phyloP scores from a whole-genome alignment of 1,139 yeast genomes.

The Scheffersomyces quercinus region DNA sequence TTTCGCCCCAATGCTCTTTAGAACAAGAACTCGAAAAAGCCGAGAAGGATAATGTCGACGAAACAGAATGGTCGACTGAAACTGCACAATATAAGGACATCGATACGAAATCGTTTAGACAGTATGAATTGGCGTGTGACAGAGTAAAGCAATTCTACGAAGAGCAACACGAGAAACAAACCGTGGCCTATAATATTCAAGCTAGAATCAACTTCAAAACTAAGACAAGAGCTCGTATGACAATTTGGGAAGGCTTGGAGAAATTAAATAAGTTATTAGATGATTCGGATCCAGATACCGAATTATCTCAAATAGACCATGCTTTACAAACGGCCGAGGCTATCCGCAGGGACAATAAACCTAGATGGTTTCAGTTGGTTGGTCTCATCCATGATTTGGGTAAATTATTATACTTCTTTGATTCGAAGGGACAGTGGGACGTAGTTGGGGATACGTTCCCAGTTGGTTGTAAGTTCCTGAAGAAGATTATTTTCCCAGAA shows the following conservation, averaged over 20 bases:
- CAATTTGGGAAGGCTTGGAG: constrained; percentile 71
- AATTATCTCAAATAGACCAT: constrained; percentile 72
- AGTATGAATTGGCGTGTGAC: constrained; percentile 70
- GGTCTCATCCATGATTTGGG: constrained; percentile 75
- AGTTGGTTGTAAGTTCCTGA: constrained; percentile 67
- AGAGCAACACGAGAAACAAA: constrained; percentile 70
- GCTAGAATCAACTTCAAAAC: constrained; percentile 72
- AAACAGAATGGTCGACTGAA: constrained; percentile 18
- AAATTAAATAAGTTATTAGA: constrained; percentile 63
- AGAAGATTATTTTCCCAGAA: constrained; percentile 60
- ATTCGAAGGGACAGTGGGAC: constrained; percentile 77
- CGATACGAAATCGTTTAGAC: constrained; percentile 54
- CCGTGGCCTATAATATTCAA: constrained; percentile 71
- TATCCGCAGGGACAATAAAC: constrained; percentile 63
- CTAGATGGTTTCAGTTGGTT: constrained; percentile 75
- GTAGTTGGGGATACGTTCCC: constrained; percentile 84
- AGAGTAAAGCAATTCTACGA: constrained; percentile 66
- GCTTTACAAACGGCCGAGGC: constrained; percentile 80
- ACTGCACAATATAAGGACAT: constrained; percentile 35
- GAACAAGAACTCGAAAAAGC: neutral
- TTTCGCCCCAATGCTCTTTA: constrained; percentile 4
- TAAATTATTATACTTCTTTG: constrained; percentile 66
- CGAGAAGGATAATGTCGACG: constrained; percentile 1
- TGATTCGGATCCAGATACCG: constrained; percentile 77
- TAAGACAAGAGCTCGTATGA: constrained; percentile 62